A percentile compares a stretch with the other conserved stretches of the same genome.
Evolutionary conservation across 208 protist genomes (phyloP).

Genomic region (Naegleria lovaniensis): DNA sequence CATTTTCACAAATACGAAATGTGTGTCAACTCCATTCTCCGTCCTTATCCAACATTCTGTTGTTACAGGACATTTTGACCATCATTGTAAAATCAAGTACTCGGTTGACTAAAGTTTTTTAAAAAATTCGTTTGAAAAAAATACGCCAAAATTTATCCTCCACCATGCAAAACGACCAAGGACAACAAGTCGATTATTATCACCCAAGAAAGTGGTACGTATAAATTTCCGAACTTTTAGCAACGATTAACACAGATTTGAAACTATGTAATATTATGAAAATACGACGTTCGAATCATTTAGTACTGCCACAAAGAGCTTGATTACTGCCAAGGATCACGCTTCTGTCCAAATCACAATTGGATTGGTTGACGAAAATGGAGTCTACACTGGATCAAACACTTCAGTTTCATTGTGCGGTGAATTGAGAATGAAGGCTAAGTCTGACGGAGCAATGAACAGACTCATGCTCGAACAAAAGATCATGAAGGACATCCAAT

Average conservation of each 20-base stretch:
- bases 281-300: no score
- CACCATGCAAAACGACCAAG: conserved; percentile 74
- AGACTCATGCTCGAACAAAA: conserved; percentile 58
- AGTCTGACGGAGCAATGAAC: conserved; percentile 88
- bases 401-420: conserved; percentile 87
- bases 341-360: conserved; percentile 89
- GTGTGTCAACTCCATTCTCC: no score
- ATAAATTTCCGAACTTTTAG: conserved; percentile 46
- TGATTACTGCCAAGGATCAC: conserved; percentile 75
- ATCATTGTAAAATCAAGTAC: no score
- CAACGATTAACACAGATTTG: background rate
- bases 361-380: conserved; percentile 78
- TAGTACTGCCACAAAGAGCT: conserved; percentile 23
- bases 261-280: no score
- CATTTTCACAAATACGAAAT: no score
- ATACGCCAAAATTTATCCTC: no score
- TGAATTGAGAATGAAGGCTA: conserved; percentile 79
- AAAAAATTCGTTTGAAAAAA: no score
- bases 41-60: no score
- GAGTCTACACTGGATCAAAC: conserved; percentile 77
- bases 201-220: conserved; percentile 86
- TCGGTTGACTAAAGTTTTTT: no score
- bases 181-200: conserved; percentile 85
- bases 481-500: conserved; percentile 39
- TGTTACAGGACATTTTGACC: no score